Evolutionary conservation across 768 basidiomycete genomes (phyloP).

Genomic region (Boletus pseudo-olivaceus): DNA sequence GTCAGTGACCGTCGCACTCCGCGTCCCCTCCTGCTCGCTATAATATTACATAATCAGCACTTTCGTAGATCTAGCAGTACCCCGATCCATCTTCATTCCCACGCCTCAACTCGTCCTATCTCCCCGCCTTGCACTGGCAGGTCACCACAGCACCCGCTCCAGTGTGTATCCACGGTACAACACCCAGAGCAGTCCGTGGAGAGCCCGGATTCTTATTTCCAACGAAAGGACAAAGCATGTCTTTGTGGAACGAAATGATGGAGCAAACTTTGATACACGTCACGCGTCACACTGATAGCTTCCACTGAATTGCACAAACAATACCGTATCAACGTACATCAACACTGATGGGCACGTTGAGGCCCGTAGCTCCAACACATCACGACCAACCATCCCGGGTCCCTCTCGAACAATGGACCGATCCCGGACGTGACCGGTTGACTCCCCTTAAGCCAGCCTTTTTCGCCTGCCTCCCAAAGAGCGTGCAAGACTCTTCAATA

Average conservation of each 20-base stretch:
- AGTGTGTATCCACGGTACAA: too few species aligned
- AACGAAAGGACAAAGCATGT: too few species aligned
- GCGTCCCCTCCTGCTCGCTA: constrained; percentile 8
- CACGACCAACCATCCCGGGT: constrained; percentile 11
- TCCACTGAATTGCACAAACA: not conserved
- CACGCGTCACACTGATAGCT: not conserved
- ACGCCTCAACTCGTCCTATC: too few species aligned
- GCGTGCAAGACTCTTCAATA: constrained; percentile 48
- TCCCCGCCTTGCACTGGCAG: too few species aligned
- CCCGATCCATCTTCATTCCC: constrained; percentile 11
- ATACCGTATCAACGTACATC: not conserved
- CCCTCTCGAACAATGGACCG: constrained; percentile 7
- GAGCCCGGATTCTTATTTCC: too few species aligned
- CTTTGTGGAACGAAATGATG: too few species aligned
- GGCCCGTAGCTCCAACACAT: constrained; percentile 24
- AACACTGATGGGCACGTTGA: constrained; percentile 34
- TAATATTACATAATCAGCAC: constrained; percentile 19
- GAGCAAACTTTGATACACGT: not conserved
- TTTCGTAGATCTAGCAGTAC: constrained; percentile 1
- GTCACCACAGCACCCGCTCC: too few species aligned
- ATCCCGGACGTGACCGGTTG: constrained; percentile 17
- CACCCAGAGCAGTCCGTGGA: too few species aligned
- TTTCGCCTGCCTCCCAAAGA: constrained; percentile 35
- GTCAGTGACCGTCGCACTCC: constrained; percentile 24
- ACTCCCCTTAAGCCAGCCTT: constrained; percentile 14